Base-by-base conservation (phyloP, 306 rosid genomes). In the Lathyrus oleraceus region DNA sequence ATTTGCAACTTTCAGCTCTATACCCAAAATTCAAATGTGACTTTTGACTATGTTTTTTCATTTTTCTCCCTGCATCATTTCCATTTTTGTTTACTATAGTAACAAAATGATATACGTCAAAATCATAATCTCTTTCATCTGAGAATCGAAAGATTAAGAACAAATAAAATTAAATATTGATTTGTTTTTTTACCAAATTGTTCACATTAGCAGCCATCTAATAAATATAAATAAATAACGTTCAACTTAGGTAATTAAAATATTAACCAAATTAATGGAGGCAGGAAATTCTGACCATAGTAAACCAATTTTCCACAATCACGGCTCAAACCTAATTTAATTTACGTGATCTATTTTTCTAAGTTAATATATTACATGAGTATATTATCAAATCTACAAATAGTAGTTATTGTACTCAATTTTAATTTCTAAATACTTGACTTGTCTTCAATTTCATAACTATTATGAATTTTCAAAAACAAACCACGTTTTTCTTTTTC, bases 251-350 rank as follows among this genome's bases (percentile, higher is more conserved):
- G 10, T 35, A 35, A 35, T 8, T 35, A 35, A 35, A 7, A 35
- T 1, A 35, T 35, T 35, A 35, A 35, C n/a, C 48, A 43, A 44
- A 13, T 5, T 5, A 4, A 44, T 56, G 11, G 35, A 45, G 20
- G 8, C 10, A 58, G 51, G 51, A 49, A 43, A 66, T 20, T 58
- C 20, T 36, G 39, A 67, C 40, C 54, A 59, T 36, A n/a, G 4
- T 76, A 48, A 76, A 51, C 32, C 43, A 40, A 54, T 40, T 52
- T 60, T 69, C 84, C 70, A 49, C 69, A 61, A 72, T 72, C 81
- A 72, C 78, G 75, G 75, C 76, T 69, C 42, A 40, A 60, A 51
- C n/a, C 49, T 60, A 35, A 57, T 10, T 66, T 23, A 67, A 51
- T 72, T 59, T 65, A 75, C 45, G 74, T 67, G 51, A 52, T 17